phyloP scores from a whole-genome alignment of 2,329 filamentous ascomycete genomes.

The Fusarium devonianum region DNA sequence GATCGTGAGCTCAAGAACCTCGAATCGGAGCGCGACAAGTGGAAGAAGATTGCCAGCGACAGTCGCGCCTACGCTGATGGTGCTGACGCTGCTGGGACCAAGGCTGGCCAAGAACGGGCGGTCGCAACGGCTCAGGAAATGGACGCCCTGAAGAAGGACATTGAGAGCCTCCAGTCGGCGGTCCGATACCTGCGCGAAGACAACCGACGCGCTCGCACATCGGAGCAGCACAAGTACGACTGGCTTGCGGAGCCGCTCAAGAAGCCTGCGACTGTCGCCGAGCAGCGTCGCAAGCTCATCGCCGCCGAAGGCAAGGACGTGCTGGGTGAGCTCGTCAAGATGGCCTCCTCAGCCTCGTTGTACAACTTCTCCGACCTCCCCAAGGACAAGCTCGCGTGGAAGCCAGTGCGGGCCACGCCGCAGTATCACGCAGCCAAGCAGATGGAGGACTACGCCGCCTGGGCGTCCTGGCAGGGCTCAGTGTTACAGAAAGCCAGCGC shows the following conservation, averaged over 20 bases:
- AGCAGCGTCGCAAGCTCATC: conserved; percentile 60
- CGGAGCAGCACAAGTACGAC: conserved; percentile 62
- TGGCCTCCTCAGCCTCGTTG: conserved; percentile 63
- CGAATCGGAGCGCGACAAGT: conserved; percentile 72
- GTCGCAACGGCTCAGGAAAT: conserved; percentile 76
- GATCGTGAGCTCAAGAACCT: conserved; percentile 70
- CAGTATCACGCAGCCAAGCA: conserved; percentile 72
- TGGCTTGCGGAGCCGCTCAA: conserved; percentile 70
- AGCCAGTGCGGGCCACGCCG: conserved; percentile 68
- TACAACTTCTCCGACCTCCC: conserved; percentile 67
- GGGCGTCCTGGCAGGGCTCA: conserved; percentile 64
- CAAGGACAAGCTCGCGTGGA: conserved; percentile 70
- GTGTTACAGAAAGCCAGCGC: conserved; percentile 62
- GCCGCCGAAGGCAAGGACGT: conserved; percentile 69
- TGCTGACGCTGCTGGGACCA: conserved; percentile 58
- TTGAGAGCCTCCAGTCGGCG: conserved; percentile 68
- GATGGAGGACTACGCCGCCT: conserved; percentile 69
- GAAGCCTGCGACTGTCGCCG: conserved; percentile 52
- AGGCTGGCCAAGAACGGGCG: conserved; percentile 69
- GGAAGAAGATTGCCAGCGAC: conserved; percentile 74
- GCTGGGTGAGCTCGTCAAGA: conserved; percentile 68
- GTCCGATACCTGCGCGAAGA: conserved; percentile 74
- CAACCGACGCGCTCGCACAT: conserved; percentile 66
- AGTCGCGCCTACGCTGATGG: conserved; percentile 62
- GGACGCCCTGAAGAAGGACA: conserved; percentile 73